Evolutionary conservation across 78 protist species (phyloP).

Genomic region (Polysphondylium violaceum): DNA sequence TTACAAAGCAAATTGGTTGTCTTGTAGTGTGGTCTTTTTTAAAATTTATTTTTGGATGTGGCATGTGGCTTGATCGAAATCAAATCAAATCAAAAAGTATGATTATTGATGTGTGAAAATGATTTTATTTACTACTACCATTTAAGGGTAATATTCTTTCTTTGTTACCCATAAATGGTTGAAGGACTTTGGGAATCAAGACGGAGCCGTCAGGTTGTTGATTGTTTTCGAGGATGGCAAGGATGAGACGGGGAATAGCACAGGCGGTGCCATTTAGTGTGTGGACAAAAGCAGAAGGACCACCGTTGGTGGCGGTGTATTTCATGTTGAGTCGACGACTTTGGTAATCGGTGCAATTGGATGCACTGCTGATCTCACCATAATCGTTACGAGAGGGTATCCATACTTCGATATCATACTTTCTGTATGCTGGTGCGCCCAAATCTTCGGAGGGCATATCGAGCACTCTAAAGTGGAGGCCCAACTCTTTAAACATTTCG

Average conservation of each 20-base stretch:
- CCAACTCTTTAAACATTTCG: conserved; percentile 77
- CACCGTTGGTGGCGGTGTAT: conserved; percentile 3
- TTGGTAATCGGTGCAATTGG: conserved; percentile 95
- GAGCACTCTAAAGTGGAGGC: conserved; percentile 85
- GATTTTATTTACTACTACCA: neutral
- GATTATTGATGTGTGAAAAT: too few species aligned
- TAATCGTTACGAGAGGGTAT: conserved; percentile 89
- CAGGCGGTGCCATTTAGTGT: conserved; percentile 94
- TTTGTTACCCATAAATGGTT: conserved; percentile 72
- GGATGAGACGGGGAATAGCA: conserved; percentile 91
- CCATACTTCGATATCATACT: conserved; percentile 96
- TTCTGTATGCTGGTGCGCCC: conserved; percentile 92
- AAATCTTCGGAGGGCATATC: conserved; percentile 91
- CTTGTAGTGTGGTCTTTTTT: too few species aligned
- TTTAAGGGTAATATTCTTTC: conserved; percentile 36
- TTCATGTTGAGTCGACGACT: conserved; percentile 76
- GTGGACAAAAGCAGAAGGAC: conserved; percentile 77
- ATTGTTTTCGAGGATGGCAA: conserved; percentile 88
- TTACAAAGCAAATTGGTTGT: too few species aligned
- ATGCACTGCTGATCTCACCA: conserved; percentile 89
- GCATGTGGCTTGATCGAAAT: too few species aligned
- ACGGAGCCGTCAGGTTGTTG: conserved; percentile 85
- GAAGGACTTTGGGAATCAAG: conserved; percentile 78
- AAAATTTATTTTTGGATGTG: too few species aligned
- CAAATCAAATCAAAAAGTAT: too few species aligned